Conservation (phyloP, 306 rosid species). For the Fragaria ananassa region DNA sequence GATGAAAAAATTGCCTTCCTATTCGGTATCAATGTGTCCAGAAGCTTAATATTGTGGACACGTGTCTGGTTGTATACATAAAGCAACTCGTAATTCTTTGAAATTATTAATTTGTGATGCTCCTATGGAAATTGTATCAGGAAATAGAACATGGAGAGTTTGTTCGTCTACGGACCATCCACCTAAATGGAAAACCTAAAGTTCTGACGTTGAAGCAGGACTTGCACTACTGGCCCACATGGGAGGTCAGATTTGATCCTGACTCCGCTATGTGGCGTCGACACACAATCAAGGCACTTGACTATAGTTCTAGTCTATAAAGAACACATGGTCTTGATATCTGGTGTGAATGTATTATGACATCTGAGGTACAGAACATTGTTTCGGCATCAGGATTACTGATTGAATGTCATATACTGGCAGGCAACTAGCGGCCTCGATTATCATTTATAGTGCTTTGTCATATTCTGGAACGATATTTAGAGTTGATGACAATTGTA, state of each 20-base stretch:
- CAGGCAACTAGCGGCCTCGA: background rate
- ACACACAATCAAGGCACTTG: slow-evolving; percentile 54
- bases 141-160: slow-evolving; percentile 81
- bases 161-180: slow-evolving; percentile 78
- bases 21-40: background rate
- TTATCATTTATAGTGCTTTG: background rate
- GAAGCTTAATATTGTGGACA: background rate
- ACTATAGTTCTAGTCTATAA: slow-evolving; percentile 28
- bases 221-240: slow-evolving; percentile 92
- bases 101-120: slow-evolving; percentile 4
- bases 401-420: background rate
- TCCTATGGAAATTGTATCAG: slow-evolving; percentile 37
- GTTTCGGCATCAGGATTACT: background rate
- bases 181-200: slow-evolving; percentile 84
- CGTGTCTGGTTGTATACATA: background rate
- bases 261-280: slow-evolving; percentile 80
- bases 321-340: slow-evolving; percentile 10
- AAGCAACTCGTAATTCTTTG: background rate
- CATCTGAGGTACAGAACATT: background rate
- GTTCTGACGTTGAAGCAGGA: slow-evolving; percentile 90
- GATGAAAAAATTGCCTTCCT: background rate
- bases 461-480: background rate
- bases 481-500: background rate
- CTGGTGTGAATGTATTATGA: slow-evolving; percentile 10
- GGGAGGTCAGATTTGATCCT: slow-evolving; percentile 83